phyloP scores from a whole-genome alignment of 1,139 yeast genomes.

The Geotrichum restrictum region DNA sequence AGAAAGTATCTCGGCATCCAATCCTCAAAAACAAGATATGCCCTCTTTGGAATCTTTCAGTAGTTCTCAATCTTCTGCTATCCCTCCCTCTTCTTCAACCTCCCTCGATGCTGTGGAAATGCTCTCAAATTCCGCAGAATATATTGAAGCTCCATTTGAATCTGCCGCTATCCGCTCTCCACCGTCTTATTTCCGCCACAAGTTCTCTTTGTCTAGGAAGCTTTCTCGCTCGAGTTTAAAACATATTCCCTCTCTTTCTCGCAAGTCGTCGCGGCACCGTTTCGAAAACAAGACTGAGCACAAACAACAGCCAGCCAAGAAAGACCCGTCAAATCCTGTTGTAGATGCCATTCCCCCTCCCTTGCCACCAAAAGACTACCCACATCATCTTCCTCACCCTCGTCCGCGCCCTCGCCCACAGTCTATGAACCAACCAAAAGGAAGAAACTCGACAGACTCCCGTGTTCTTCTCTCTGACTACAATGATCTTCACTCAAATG shows the following conservation, averaged over 20 bases:
- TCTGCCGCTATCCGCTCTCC: constrained; percentile 14
- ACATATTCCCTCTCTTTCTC: constrained; percentile 17
- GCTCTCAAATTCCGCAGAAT: not conserved
- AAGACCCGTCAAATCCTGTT: not conserved
- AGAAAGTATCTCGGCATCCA: not conserved
- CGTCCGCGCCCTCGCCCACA: not conserved
- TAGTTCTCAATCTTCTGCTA: not conserved
- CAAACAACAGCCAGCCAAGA: not conserved
- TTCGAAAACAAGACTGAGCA: not conserved
- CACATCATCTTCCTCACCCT: not conserved
- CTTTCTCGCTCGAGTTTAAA: constrained; percentile 20
- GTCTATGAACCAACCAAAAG: not conserved
- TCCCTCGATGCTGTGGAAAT: not conserved
- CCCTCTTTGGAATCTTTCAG: not conserved
- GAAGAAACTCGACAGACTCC: constrained; percentile 8
- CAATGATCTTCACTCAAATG: constrained; percentile 14
- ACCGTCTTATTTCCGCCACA: constrained; percentile 19
- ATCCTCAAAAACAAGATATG: not conserved
- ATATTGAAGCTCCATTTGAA: constrained; percentile 7
- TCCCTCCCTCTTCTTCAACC: constrained; percentile 3
- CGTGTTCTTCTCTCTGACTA: constrained; percentile 5
- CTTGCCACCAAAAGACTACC: constrained; percentile 11
- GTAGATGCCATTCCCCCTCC: constrained; percentile 9
- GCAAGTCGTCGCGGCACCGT: constrained; percentile 3
- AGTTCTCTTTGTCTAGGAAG: constrained; percentile 24